phyloP scores from a whole-genome alignment of 116 monocot genomes.

The Cymodocea nodosa region DNA sequence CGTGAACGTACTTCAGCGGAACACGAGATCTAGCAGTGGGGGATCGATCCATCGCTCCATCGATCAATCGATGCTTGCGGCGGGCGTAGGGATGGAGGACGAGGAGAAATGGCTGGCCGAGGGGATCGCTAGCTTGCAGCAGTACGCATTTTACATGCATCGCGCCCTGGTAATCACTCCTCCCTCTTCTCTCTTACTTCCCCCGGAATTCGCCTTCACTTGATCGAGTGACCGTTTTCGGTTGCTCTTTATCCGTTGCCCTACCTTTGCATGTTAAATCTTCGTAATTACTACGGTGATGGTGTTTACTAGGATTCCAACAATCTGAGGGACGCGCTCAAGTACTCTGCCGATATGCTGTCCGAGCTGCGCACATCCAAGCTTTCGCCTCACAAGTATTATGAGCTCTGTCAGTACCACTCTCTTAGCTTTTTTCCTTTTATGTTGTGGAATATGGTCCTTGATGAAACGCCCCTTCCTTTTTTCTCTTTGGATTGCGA shows the following conservation, averaged over 20 bases:
- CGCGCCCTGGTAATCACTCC: conserved; percentile 45
- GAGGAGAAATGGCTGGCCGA: conserved; percentile 99
- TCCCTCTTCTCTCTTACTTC: not conserved
- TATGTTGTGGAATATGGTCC: not conserved
- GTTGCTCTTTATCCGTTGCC: too few species aligned
- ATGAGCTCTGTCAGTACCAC: conserved; percentile 66
- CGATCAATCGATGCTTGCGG: conserved; percentile 16
- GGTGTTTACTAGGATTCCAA: conserved; percentile 50
- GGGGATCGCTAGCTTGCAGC: conserved; percentile 94
- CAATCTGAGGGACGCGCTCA: conserved; percentile 88
- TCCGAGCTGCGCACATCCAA: conserved; percentile 94
- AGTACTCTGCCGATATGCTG: conserved; percentile 96
- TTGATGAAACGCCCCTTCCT: not conserved
- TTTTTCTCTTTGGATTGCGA: not conserved
- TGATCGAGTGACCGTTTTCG: too few species aligned
- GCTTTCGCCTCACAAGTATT: conserved; percentile 96
- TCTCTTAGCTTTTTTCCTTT: not conserved
- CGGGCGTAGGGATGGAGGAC: conserved; percentile 46
- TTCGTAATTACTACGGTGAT: too few species aligned
- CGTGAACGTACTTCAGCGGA: too few species aligned
- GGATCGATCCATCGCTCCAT: too few species aligned
- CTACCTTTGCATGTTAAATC: too few species aligned
- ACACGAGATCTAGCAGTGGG: too few species aligned
- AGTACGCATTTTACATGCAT: conserved; percentile 97
- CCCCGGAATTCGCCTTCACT: too few species aligned